Percentiles rank a stretch among this genome's conserved stretches.
Evolutionary conservation across 108 stramenopile species (phyloP).

Genomic region (Stephanodiscus minutulus): DNA sequence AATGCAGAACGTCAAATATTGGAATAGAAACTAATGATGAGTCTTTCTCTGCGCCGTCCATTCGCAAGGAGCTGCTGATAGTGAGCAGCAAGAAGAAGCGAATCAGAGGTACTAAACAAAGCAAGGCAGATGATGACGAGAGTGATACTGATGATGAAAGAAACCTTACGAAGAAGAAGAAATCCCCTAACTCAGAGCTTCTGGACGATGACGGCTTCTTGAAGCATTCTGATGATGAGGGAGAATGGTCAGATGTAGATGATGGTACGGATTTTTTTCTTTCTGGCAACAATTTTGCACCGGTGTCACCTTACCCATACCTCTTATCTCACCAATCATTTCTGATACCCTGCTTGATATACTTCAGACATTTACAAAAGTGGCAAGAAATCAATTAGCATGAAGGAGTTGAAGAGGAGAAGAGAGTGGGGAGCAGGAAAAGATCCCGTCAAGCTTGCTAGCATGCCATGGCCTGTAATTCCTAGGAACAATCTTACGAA

Average conservation of each 20-base stretch:
- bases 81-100: slow-evolving; percentile 68
- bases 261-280: slow-evolving; percentile 25
- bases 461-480: slow-evolving; percentile 83
- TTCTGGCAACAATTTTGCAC: background rate
- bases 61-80: slow-evolving; percentile 78
- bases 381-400: slow-evolving; percentile 66
- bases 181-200: slow-evolving; percentile 7
- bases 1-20: slow-evolving; percentile 70
- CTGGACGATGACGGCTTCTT: slow-evolving; percentile 73
- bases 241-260: slow-evolving; percentile 81
- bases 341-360: background rate
- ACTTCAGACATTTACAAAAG: slow-evolving; percentile 50
- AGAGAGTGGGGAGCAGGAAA: slow-evolving; percentile 81
- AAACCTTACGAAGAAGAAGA: slow-evolving; percentile 20
- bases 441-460: slow-evolving; percentile 75
- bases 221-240: slow-evolving; percentile 80
- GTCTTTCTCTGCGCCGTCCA: slow-evolving; percentile 24
- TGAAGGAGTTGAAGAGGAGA: slow-evolving; percentile 78
- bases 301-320: background rate
- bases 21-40: slow-evolving; percentile 25
- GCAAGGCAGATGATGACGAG: slow-evolving; percentile 31
- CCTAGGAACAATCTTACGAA: slow-evolving; percentile 65
- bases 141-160: slow-evolving; percentile 39
- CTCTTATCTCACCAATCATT: background rate
- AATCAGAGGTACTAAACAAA: slow-evolving; percentile 51